Evolutionary conservation across 495 filamentous ascomycete species (phyloP).

Genomic region (Hyphodiscus hymeniophilus): DNA sequence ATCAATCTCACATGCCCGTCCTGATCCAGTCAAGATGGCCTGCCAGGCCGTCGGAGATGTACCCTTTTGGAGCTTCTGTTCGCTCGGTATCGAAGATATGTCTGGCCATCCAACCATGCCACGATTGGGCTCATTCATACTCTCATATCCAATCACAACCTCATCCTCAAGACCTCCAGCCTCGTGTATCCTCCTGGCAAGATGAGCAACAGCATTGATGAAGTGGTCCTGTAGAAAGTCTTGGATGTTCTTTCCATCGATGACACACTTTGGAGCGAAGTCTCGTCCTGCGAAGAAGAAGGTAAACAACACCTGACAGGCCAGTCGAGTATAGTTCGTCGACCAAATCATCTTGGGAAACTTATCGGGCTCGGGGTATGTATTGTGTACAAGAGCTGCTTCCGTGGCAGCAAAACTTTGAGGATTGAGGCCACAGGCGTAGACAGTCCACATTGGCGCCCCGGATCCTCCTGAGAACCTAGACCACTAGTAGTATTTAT

Average conservation of each 20-base stretch:
- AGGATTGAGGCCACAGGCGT: slow-evolving; percentile 87
- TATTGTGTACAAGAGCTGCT: slow-evolving; percentile 91
- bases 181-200: slow-evolving; percentile 80
- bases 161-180: slow-evolving; percentile 83
- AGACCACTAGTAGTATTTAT: slow-evolving; percentile 54
- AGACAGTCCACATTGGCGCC: slow-evolving; percentile 95
- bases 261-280: slow-evolving; percentile 93
- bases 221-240: slow-evolving; percentile 91
- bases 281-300: slow-evolving; percentile 88
- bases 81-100: slow-evolving; percentile 69
- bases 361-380: slow-evolving; percentile 72
- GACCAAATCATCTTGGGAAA: slow-evolving; percentile 99
- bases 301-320: slow-evolving; percentile 86
- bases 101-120: slow-evolving; percentile 84
- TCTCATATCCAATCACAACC: slow-evolving; percentile 92
- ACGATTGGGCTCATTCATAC: slow-evolving; percentile 86
- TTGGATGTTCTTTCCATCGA: slow-evolving; percentile 92
- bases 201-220: slow-evolving; percentile 64
- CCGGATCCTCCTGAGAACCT: slow-evolving; percentile 89
- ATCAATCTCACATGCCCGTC: slow-evolving; percentile 78
- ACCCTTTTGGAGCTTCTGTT: slow-evolving; percentile 88
- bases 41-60: slow-evolving; percentile 95
- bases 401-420: slow-evolving; percentile 76
- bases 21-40: slow-evolving; percentile 81
- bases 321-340: slow-evolving; percentile 87